phyloP scores from a whole-genome alignment of 768 basidiomycete species.

The Suillus tomentosus region DNA sequence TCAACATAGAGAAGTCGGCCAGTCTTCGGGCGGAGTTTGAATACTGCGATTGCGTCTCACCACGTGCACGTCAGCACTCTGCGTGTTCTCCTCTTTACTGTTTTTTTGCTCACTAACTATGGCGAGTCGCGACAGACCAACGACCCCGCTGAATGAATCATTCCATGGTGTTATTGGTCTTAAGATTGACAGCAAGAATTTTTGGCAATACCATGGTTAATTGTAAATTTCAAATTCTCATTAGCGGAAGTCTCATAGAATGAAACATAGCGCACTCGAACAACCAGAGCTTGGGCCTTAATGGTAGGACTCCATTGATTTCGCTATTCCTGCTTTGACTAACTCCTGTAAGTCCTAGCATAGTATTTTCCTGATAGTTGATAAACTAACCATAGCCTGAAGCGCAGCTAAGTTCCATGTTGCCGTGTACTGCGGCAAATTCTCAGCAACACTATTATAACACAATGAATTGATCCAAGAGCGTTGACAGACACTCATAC shows the following conservation, averaged over 20 bases:
- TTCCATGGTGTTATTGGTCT: too few relatives aligned
- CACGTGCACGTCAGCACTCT: too few relatives aligned
- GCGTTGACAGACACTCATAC: slow-evolving; percentile 39
- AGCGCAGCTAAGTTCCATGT: slow-evolving; percentile 58
- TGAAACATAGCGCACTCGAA: neutral
- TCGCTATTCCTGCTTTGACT: slow-evolving; percentile 10
- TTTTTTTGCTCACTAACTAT: too few relatives aligned
- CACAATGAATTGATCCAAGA: neutral
- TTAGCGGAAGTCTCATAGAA: neutral
- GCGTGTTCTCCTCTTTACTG: too few relatives aligned
- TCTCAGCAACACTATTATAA: slow-evolving; percentile 40
- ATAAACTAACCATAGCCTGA: slow-evolving; percentile 44
- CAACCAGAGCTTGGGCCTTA: slow-evolving; percentile 6
- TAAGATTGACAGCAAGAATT: too few relatives aligned
- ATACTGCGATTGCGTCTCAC: too few relatives aligned
- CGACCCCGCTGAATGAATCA: too few relatives aligned
- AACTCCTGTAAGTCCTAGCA: slow-evolving; percentile 15
- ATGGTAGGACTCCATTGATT: neutral
- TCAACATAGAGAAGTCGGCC: too few relatives aligned
- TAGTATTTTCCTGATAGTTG: neutral
- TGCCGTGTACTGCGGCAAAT: slow-evolving; percentile 52
- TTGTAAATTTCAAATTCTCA: neutral
- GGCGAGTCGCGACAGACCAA: too few relatives aligned
- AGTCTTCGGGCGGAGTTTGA: too few relatives aligned
- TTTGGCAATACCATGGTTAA: too few relatives aligned